Conservation (phyloP, 176 grass and related monocot genomes). For the Aegilops speltoides region DNA sequence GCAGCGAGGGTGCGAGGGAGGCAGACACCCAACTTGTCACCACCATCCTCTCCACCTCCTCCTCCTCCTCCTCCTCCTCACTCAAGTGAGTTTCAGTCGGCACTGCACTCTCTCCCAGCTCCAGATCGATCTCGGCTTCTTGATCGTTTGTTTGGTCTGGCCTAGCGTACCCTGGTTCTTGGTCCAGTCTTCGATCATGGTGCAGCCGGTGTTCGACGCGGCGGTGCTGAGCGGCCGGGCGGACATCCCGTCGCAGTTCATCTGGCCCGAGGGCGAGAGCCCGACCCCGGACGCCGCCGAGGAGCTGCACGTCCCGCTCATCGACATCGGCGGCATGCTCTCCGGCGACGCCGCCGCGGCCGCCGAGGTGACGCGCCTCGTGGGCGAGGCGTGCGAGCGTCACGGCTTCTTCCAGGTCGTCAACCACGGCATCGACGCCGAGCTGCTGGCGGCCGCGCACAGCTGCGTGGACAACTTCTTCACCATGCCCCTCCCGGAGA, state of each 20-base stretch:
- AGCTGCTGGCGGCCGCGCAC: slow-evolving; percentile 61
- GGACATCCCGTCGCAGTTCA: slow-evolving; percentile 75
- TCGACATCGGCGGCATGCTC: slow-evolving; percentile 65
- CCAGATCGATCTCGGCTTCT: neutral
- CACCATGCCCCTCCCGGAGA: slow-evolving; percentile 59
- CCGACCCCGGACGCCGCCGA: slow-evolving; percentile 47
- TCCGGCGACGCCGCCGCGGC: slow-evolving; percentile 21
- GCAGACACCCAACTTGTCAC: neutral
- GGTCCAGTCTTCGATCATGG: neutral
- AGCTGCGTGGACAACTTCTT: slow-evolving; percentile 80
- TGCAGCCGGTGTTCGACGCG: slow-evolving; percentile 65
- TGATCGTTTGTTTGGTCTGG: neutral
- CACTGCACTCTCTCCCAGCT: neutral
- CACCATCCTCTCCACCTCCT: too few relatives aligned
- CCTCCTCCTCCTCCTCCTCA: too few relatives aligned
- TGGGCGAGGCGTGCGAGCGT: slow-evolving; percentile 48
- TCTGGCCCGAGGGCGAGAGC: slow-evolving; percentile 77
- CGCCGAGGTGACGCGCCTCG: slow-evolving; percentile 29
- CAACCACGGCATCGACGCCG: slow-evolving; percentile 72
- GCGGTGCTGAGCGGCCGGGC: slow-evolving; percentile 35
- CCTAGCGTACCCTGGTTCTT: neutral
- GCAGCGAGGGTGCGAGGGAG: neutral
- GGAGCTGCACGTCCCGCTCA: slow-evolving; percentile 69
- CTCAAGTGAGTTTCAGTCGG: too few relatives aligned
- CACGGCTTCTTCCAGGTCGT: slow-evolving; percentile 97